Evolutionary conservation across 2,329 filamentous ascomycete genomes (phyloP).

Genomic region (Ampelomyces quisqualis): DNA sequence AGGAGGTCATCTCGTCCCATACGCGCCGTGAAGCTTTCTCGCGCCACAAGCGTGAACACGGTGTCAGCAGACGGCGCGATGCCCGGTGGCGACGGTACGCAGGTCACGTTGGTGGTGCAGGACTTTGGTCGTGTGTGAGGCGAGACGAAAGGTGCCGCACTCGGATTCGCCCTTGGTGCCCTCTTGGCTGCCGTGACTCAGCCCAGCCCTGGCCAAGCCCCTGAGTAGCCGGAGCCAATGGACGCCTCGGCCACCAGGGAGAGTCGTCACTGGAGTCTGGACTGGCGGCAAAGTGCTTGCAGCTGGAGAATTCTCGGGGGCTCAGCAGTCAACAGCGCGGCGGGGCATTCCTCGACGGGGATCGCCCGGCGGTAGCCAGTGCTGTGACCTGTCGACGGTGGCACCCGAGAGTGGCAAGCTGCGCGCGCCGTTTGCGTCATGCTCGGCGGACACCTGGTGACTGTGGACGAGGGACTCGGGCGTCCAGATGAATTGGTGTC

Average conservation of each 20-base stretch:
- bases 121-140: conserved; percentile 14
- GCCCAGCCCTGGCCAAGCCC: conserved; percentile 24
- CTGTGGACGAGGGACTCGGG: conserved; percentile 19
- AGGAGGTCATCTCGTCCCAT: neutral
- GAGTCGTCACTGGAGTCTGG: no score
- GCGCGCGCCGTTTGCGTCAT: conserved; percentile 23
- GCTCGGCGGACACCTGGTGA: conserved; percentile 6
- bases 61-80: conserved; percentile 31
- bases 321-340: no score
- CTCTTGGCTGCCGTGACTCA: conserved; percentile 27
- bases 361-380: conserved; percentile 10
- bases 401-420: conserved; percentile 1
- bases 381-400: conserved; percentile 4
- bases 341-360: neutral
- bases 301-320: conserved; percentile 10
- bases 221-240: conserved; percentile 18
- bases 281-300: conserved; percentile 11
- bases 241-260: conserved; percentile 10
- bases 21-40: conserved; percentile 13
- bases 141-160: conserved; percentile 10
- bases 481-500: conserved; percentile 24
- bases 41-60: conserved; percentile 24
- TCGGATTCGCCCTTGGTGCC: neutral
- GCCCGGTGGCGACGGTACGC: conserved; percentile 14
- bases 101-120: conserved; percentile 23